A percentile compares a stretch with the other conserved stretches of the same genome.
These are phyloP conservation scores for Pythium aphanidermatum DNA, from an alignment of 352 stramenopile genomes.

Conservation along the genomic window DNA sequence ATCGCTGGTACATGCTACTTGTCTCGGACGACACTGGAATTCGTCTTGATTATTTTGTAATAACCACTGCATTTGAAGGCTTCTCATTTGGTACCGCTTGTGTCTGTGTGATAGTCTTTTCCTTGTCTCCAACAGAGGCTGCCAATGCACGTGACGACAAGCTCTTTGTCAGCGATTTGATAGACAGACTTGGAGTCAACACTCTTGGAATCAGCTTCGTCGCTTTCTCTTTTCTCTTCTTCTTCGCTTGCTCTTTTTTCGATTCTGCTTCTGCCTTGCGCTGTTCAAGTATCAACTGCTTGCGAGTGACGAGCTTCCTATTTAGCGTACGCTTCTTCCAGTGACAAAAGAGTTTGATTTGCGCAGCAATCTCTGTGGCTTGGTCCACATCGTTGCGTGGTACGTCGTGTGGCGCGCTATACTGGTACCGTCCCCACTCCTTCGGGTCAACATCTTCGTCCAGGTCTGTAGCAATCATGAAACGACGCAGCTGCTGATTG, in stretches of 20 bases:
- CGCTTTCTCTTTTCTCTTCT: slow-evolving; percentile 1
- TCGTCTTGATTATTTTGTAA: neutral
- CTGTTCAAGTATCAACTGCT: slow-evolving; percentile 29
- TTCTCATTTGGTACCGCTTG: no score
- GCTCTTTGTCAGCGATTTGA: slow-evolving; percentile 8
- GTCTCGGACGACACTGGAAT: no score
- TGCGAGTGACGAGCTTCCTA: slow-evolving; percentile 28
- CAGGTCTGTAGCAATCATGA: slow-evolving; percentile 63
- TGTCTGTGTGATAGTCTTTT: no score
- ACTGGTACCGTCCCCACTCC: slow-evolving; percentile 61
- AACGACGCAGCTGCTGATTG: slow-evolving; percentile 53
- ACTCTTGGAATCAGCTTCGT: slow-evolving; percentile 10
- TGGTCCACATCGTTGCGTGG: slow-evolving; percentile 44
- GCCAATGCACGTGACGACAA: slow-evolving; percentile 4
- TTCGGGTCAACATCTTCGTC: slow-evolving; percentile 48
- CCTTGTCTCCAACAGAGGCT: no score
- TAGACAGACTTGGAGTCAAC: neutral
- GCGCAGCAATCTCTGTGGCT: slow-evolving; percentile 36
- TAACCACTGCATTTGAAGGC: no score
- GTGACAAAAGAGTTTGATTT: slow-evolving; percentile 49
- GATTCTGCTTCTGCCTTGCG: slow-evolving; percentile 15
- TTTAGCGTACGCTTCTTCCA: slow-evolving; percentile 40
- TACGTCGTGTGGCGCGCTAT: slow-evolving; percentile 30
- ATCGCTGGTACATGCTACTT: no score
- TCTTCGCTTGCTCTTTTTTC: slow-evolving; percentile 18